Percentiles rank a stretch among this genome's conserved stretches.
Conservation (phyloP, 2,329 filamentous ascomycete genomes). For the Trichoderma cornu-damae region DNA sequence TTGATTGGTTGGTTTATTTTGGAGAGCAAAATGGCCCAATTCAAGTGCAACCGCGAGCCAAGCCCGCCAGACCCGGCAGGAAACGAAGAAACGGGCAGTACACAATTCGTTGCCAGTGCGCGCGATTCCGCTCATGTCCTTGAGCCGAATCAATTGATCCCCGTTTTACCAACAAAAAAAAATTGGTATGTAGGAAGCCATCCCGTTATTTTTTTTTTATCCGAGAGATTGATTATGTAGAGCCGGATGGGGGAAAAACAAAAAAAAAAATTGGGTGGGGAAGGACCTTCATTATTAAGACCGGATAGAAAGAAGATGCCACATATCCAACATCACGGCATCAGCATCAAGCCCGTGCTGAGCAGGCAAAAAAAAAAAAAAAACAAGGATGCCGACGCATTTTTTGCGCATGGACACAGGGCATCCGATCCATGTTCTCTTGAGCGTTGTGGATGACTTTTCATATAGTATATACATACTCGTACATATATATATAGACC, state of each 20-base stretch:
- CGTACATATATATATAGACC: no score
- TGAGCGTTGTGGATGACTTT: no score
- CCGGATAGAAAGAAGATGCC: constrained; percentile 12
- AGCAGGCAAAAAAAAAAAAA: background rate
- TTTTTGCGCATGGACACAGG: no score
- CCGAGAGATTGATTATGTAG: background rate
- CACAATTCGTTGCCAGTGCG: background rate
- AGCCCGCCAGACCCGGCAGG: background rate
- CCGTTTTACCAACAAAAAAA: background rate
- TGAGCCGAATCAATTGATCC: background rate
- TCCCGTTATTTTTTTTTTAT: background rate
- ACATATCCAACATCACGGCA: constrained; percentile 10
- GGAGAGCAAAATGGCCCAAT: background rate
- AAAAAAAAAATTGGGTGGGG: background rate
- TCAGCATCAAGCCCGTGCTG: background rate
- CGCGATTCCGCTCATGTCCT: no score
- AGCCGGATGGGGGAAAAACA: no score
- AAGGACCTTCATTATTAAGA: background rate
- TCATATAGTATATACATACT: no score
- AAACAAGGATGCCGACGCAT: background rate
- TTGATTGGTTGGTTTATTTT: no score
- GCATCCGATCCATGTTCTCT: no score
- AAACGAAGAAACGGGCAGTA: background rate
- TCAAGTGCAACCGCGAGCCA: background rate
- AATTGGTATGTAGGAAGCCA: background rate